These are phyloP conservation scores for Suillus lakei DNA, from an alignment of 768 basidiomycete genomes.

Conservation along the genomic window DNA sequence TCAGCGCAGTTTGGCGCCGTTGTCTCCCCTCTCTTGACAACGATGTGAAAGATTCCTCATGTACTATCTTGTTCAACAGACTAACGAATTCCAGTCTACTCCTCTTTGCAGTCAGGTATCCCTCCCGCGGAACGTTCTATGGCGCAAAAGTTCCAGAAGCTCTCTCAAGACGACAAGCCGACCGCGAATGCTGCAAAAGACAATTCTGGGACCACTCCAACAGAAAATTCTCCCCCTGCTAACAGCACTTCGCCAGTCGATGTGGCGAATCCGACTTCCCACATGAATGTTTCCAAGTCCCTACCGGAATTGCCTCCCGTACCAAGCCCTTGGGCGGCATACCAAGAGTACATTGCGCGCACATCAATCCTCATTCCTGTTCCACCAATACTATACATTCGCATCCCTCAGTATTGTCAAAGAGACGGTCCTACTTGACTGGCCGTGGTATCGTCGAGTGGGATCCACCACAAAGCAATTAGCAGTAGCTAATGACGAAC, in stretches of 20 bases:
- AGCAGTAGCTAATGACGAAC: not conserved
- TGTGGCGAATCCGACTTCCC: not conserved
- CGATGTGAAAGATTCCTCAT: conserved; percentile 45
- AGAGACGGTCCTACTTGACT: conserved; percentile 60
- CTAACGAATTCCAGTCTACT: conserved; percentile 45
- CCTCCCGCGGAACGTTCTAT: conserved; percentile 72
- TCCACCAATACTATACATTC: conserved; percentile 57
- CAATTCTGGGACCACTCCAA: too few species aligned
- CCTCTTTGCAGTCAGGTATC: conserved; percentile 71
- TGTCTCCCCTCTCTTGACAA: conserved; percentile 67
- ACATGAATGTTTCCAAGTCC: not conserved
- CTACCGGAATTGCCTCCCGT: not conserved
- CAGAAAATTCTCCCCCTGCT: too few species aligned
- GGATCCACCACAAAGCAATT: conserved; percentile 3
- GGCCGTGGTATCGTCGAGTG: conserved; percentile 50
- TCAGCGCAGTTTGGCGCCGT: conserved; percentile 65
- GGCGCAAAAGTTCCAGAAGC: conserved; percentile 60
- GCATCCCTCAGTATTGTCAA: conserved; percentile 58
- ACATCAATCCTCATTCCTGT: conserved; percentile 69
- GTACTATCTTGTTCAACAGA: not conserved
- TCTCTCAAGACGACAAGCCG: conserved; percentile 46
- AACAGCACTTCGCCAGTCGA: not conserved
- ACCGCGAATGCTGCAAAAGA: conserved; percentile 24
- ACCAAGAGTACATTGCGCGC: conserved; percentile 55
- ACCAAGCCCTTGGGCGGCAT: conserved; percentile 48